Conservation (phyloP, 371 early-diverging fungal genomes). For the Zychaea mexicana region DNA sequence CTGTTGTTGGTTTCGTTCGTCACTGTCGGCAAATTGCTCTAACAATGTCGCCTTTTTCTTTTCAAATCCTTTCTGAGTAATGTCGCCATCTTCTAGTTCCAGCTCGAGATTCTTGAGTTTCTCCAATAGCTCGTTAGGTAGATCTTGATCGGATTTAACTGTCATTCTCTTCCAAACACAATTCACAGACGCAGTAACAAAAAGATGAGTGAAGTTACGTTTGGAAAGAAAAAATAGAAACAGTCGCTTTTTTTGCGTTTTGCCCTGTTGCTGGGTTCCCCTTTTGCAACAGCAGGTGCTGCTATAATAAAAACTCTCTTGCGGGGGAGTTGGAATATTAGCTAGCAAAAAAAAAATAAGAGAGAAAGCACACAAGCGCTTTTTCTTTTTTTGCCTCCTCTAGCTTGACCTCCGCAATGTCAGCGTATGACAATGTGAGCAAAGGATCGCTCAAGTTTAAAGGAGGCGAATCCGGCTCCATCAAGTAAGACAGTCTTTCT, state of each 20-base stretch:
- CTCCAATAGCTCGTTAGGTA: constrained; percentile 50
- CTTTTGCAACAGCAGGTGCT: too few relatives aligned
- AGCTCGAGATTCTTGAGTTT: constrained; percentile 57
- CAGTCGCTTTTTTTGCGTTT: too few relatives aligned
- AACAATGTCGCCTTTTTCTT: constrained; percentile 56
- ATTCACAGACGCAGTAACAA: too few relatives aligned
- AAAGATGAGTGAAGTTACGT: neutral
- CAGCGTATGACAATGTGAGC: constrained; percentile 57
- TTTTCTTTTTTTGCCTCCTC: neutral
- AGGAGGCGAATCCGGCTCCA: constrained; percentile 51
- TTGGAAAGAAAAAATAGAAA: neutral
- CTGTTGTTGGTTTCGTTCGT: neutral
- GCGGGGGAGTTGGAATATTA: too few relatives aligned
- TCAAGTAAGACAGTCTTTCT: constrained; percentile 57
- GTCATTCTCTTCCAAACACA: too few relatives aligned
- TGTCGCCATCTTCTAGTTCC: constrained; percentile 70
- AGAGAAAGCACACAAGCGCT: too few relatives aligned
- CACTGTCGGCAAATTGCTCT: constrained; percentile 18
- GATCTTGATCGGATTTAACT: constrained; percentile 33
- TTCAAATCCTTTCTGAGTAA: constrained; percentile 72
- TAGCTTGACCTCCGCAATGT: constrained; percentile 24
- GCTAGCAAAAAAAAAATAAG: too few relatives aligned
- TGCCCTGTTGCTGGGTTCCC: too few relatives aligned
- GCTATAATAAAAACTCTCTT: too few relatives aligned
- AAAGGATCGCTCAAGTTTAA: constrained; percentile 63